phyloP scores from a whole-genome alignment of 1,284 basidiomycete genomes.

The Pseudozyma hubeiensis region DNA sequence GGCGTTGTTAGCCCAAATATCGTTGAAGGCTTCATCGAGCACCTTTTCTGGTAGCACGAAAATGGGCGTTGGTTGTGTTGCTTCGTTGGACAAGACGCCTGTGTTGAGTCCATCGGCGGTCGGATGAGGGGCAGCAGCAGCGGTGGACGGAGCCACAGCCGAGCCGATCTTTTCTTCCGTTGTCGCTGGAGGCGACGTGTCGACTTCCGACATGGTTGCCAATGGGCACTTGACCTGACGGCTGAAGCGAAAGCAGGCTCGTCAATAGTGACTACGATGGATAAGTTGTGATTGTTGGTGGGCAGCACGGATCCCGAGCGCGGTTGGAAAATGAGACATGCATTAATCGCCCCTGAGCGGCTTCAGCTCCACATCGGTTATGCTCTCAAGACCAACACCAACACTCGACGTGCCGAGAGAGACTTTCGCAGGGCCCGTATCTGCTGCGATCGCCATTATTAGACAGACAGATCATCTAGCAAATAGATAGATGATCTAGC shows the following conservation, averaged over 20 bases:
- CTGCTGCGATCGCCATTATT: too few relatives aligned
- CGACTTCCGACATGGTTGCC: constrained; percentile 11
- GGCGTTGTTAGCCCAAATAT: constrained; percentile 94
- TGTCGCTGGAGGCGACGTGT: constrained; percentile 14
- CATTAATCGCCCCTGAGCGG: constrained; percentile 9
- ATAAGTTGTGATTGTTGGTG: too few relatives aligned
- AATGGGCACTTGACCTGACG: neutral
- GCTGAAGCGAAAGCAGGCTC: neutral
- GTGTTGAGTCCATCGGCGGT: neutral
- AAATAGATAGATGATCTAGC: too few relatives aligned
- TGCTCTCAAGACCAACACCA: constrained; percentile 4
- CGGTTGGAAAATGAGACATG: neutral
- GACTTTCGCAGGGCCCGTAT: too few relatives aligned
- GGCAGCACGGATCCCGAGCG: neutral
- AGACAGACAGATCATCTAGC: too few relatives aligned
- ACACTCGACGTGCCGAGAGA: neutral
- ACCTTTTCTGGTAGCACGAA: constrained; percentile 42
- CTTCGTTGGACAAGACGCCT: constrained; percentile 2
- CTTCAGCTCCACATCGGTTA: too few relatives aligned
- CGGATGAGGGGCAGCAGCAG: constrained; percentile 4
- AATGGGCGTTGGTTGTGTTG: neutral
- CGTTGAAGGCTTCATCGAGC: constrained; percentile 72
- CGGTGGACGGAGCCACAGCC: constrained; percentile 22
- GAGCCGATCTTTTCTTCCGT: constrained; percentile 20
- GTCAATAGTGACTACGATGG: too few relatives aligned